Conservation (phyloP, 2,329 filamentous ascomycete species). For the Ascochyta viciae-villosae region DNA sequence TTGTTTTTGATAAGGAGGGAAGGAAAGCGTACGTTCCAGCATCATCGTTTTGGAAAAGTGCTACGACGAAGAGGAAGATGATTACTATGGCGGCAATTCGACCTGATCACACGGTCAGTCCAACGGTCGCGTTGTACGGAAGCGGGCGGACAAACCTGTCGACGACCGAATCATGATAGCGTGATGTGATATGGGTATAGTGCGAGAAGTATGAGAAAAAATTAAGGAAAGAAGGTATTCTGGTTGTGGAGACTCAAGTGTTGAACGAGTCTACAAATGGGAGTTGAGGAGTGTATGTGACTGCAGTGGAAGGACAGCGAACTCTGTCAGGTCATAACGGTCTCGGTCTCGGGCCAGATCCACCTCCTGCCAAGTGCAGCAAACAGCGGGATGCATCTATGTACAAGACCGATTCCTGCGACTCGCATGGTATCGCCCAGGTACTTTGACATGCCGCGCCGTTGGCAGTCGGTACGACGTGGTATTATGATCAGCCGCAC, state of each 20-base stretch:
- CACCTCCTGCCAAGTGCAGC: conserved; percentile 16
- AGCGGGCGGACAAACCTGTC: conserved; percentile 24
- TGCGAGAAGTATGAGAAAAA: background rate
- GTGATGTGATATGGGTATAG: background rate
- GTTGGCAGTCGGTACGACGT: background rate
- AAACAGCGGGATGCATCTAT: conserved; percentile 12
- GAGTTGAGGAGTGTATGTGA: conserved; percentile 7
- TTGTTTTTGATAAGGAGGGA: conserved; percentile 25
- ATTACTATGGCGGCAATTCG: conserved; percentile 31
- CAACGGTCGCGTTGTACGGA: accelerated
- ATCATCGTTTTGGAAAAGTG: conserved; percentile 36
- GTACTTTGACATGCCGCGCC: conserved; percentile 1
- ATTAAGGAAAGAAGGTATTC: background rate
- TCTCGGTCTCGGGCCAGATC: conserved; percentile 12
- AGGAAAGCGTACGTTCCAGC: conserved; percentile 34
- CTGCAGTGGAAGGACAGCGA: background rate
- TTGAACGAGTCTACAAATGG: conserved; percentile 13
- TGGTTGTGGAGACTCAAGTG: conserved; percentile 7
- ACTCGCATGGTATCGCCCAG: conserved; percentile 19
- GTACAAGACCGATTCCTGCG: conserved; percentile 7
- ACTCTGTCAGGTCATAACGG: conserved; percentile 10
- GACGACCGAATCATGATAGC: conserved; percentile 28
- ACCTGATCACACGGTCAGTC: conserved; percentile 22
- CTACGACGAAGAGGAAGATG: conserved; percentile 34
- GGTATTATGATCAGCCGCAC: conserved; percentile 11